Percentiles rank a stretch among this genome's conserved stretches.
Evolutionary conservation across 352 stramenopile species (phyloP).

Genomic region (Pythium chondricola): DNA sequence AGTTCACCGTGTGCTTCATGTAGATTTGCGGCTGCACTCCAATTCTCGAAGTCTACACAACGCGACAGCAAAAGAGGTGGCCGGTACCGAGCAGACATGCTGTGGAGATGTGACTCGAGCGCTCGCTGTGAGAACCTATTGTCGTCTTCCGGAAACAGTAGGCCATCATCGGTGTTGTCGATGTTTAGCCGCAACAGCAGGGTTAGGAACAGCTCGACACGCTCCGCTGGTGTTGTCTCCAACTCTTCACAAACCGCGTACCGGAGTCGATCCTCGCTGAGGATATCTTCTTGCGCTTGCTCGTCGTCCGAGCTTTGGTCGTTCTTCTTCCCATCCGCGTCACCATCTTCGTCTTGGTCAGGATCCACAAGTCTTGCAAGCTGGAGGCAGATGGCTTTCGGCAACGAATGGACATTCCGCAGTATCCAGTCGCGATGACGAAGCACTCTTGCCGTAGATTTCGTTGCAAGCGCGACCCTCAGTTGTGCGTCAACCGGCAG

Average conservation of each 20-base stretch:
- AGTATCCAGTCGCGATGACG: slow-evolving; percentile 71
- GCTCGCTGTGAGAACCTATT: slow-evolving; percentile 26
- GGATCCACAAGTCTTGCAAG: slow-evolving; percentile 49
- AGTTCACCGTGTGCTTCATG: slow-evolving; percentile 78
- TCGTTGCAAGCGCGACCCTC: slow-evolving; percentile 39
- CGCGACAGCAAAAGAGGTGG: slow-evolving; percentile 70
- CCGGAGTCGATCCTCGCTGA: too few species aligned
- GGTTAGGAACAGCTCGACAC: slow-evolving; percentile 71
- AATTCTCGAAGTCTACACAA: slow-evolving; percentile 81
- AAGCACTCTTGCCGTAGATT: slow-evolving; percentile 33
- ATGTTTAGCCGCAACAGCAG: slow-evolving; percentile 57
- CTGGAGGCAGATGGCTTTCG: slow-evolving; percentile 24
- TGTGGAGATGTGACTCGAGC: slow-evolving; percentile 49
- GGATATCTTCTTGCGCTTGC: neutral
- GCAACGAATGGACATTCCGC: slow-evolving; percentile 39
- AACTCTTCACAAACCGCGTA: slow-evolving; percentile 49
- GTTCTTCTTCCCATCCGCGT: neutral
- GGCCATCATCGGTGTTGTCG: neutral
- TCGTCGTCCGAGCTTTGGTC: neutral
- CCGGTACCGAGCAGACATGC: slow-evolving; percentile 58
- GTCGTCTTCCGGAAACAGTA: slow-evolving; percentile 1
- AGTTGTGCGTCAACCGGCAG: slow-evolving; percentile 46
- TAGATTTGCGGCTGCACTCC: slow-evolving; percentile 63
- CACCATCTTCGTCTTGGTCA: neutral
- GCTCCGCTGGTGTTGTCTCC: slow-evolving; percentile 33